These are phyloP conservation scores for Pestalotiopsis sp. DNA, from an alignment of 2,329 filamentous ascomycete species.

Conservation along the genomic window DNA sequence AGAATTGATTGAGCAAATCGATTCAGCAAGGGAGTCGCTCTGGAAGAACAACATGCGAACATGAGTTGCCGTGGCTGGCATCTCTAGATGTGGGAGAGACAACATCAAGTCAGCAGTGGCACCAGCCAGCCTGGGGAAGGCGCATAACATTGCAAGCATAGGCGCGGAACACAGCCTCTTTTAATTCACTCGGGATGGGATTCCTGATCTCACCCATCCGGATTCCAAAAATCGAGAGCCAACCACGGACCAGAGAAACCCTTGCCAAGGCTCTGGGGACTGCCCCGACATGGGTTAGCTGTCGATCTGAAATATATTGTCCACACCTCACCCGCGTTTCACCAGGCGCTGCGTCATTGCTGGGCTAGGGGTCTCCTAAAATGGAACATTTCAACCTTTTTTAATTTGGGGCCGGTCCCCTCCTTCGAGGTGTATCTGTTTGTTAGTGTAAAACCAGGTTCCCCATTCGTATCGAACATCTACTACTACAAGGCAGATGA, in stretches of 20 bases:
- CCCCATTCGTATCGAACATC: neutral
- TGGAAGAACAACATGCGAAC: neutral
- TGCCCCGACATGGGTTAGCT: neutral
- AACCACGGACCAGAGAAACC: neutral
- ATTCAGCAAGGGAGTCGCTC: neutral
- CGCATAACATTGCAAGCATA: neutral
- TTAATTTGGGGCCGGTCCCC: neutral
- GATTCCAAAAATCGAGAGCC: neutral
- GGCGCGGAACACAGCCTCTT: neutral
- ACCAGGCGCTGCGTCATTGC: constrained; percentile 10
- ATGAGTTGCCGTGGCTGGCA: neutral
- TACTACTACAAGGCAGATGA: neutral
- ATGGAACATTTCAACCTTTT: neutral
- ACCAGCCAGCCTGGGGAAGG: neutral
- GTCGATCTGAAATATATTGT: neutral
- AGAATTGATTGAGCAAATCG: neutral
- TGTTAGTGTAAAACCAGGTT: neutral
- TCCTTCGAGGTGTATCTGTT: neutral
- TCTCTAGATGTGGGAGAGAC: neutral
- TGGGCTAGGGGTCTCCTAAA: neutral
- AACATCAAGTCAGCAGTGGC: neutral
- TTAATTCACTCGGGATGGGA: neutral
- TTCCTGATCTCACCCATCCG: neutral
- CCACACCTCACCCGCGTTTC: neutral
- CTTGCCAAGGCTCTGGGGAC: neutral